Conservation (phyloP, 177 flowering plant species). For the Vitis hybrid region DNA sequence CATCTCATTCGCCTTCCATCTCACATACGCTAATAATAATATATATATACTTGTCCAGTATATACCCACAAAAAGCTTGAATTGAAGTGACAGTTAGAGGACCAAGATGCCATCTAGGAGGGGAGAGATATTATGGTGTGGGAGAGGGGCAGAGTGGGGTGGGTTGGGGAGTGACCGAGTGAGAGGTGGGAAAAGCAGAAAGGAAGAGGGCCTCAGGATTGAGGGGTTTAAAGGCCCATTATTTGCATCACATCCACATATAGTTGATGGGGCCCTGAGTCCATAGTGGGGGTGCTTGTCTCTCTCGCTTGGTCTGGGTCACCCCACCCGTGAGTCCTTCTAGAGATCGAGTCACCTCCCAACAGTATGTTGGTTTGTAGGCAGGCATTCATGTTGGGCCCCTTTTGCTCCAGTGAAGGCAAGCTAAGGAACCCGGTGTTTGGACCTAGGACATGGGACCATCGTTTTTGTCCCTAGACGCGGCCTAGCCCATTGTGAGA, state of each 20-base stretch:
- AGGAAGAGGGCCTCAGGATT: slow-evolving; percentile 6
- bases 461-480: not conserved
- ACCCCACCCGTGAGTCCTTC: not conserved
- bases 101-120: not conserved
- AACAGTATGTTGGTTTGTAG: slow-evolving; percentile 30
- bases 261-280: not conserved
- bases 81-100: not conserved
- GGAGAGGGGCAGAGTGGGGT: not conserved
- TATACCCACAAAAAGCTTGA: not conserved
- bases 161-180: too few relatives aligned
- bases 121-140: not conserved
- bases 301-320: slow-evolving; percentile 8
- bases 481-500: not conserved
- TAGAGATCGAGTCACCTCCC: slow-evolving; percentile 2
- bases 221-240: not conserved
- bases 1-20: not conserved
- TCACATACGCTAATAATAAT: not conserved
- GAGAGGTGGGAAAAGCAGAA: slow-evolving; percentile 3
- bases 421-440: not conserved
- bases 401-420: slow-evolving; percentile 11
- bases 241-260: slow-evolving; percentile 11
- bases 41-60: not conserved
- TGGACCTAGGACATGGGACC: not conserved
- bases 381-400: slow-evolving; percentile 17
- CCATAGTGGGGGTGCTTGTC: slow-evolving; percentile 1